phyloP scores from a whole-genome alignment of 805 yeast genomes.

The Hanseniaspora singularis region DNA sequence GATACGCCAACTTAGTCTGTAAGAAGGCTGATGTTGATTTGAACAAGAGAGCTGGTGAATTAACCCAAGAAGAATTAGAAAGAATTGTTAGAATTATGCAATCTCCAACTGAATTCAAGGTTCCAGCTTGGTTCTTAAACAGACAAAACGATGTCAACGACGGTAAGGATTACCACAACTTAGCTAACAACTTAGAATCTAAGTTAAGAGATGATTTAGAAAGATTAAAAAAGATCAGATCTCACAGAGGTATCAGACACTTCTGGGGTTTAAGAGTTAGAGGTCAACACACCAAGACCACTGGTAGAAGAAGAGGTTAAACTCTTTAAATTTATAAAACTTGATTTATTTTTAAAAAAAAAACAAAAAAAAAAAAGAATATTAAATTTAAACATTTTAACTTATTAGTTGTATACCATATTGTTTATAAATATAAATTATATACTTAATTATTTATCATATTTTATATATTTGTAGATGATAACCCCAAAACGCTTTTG shows the following conservation, averaged over 20 bases:
- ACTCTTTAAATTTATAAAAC: slow-evolving; percentile 11
- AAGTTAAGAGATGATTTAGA: slow-evolving; percentile 99
- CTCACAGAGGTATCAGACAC: slow-evolving; percentile 99
- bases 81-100: slow-evolving; percentile 99
- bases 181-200: slow-evolving; percentile 97
- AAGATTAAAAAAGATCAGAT: slow-evolving; percentile 99
- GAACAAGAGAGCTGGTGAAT: slow-evolving; percentile 99
- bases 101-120: slow-evolving; percentile 98
- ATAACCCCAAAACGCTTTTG: slow-evolving; percentile 9
- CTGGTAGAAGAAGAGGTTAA: slow-evolving; percentile 75
- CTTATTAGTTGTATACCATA: neutral
- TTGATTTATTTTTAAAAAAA: neutral
- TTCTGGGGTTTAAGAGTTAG: slow-evolving; percentile 99
- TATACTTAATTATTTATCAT: neutral
- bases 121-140: slow-evolving; percentile 99
- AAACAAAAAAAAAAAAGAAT: neutral
- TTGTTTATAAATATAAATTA: slow-evolving; percentile 10
- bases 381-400: neutral
- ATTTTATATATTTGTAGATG: slow-evolving; percentile 12
- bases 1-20: slow-evolving; percentile 99
- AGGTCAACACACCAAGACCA: slow-evolving; percentile 99
- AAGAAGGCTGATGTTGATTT: slow-evolving; percentile 99
- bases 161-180: slow-evolving; percentile 98
- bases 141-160: slow-evolving; percentile 97
- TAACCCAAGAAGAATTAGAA: slow-evolving; percentile 99